Base-by-base conservation (phyloP, 208 protist species). In the Herpetomonas muscarum region DNA sequence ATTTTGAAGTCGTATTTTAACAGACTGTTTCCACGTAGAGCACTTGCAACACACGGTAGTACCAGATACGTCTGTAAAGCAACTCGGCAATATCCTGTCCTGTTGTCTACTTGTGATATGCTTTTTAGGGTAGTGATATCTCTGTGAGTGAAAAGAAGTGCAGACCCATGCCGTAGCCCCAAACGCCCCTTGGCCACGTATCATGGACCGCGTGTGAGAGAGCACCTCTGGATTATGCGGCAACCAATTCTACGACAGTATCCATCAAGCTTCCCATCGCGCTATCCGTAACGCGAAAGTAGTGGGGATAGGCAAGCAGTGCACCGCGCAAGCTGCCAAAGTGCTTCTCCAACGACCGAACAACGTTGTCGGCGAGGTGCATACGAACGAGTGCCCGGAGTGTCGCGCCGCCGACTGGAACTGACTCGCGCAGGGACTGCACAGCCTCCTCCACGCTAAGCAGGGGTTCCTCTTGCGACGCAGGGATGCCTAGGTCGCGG, bases 361-460 rank as follows among this genome's bases (percentile, higher is more conserved):
- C 61, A 0, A 70, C 84, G 0, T 53, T 13, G 1, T 26, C 48
- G 29, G 64, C 60, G 32, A 88, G 57, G 29, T 88, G 52, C 70
- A 89, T 64, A 6, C 70, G 67, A 0, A 41, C 31, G 19, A 92
- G 42, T 12, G 81, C 80, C 2, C 34, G 17, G 17, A 91, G 3
- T n/a, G 76, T 70, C 1, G 81, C 79, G n/a, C 81, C 87, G 5
- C 70, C 78, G 41, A 79, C 64, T 2, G 81, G 87, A 3, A 89
- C 31, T 15, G 72, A 55, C 58, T 80, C 72, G n/a, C 73, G 72
- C 22, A 94, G 36, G 51, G 70, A 76, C 29, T 80, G 77, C 41
- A 94, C 63, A 1, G 84, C 84, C 34, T 89, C 87, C 57, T 94
- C 87, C 6, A 82, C 64, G 25, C 61, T 67, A 67, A 84, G 74